A percentile compares a stretch with the other conserved stretches of the same genome.
Evolutionary conservation across 2,329 filamentous ascomycete genomes (phyloP).

Genomic region (Phoma sp.): DNA sequence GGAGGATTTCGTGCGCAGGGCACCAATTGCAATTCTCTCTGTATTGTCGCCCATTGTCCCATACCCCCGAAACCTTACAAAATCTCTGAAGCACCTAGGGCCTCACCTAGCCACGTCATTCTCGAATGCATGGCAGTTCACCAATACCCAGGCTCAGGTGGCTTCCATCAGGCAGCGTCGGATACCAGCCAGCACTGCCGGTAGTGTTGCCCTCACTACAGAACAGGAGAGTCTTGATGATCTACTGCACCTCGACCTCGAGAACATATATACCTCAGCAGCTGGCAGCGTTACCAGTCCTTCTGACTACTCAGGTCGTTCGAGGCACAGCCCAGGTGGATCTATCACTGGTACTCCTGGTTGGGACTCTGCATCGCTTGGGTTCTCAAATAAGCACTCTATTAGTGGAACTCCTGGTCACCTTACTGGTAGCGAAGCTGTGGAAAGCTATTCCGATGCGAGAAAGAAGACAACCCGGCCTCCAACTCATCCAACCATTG

Average conservation of each 20-base stretch:
- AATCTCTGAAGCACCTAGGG: conserved; percentile 83
- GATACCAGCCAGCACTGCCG: not conserved
- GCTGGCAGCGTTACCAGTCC: conserved; percentile 81
- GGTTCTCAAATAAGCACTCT: conserved; percentile 55
- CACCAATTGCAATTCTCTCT: conserved; percentile 90
- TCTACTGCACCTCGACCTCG: conserved; percentile 55
- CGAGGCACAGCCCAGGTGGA: conserved; percentile 72
- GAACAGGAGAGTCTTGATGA: conserved; percentile 55
- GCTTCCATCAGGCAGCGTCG: conserved; percentile 73
- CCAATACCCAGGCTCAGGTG: conserved; percentile 79
- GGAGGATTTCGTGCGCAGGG: conserved; percentile 57
- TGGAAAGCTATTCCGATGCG: conserved; percentile 67
- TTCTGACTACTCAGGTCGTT: conserved; percentile 81
- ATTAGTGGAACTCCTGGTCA: conserved; percentile 53
- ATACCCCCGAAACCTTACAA: conserved; percentile 83
- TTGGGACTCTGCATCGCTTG: conserved; percentile 59
- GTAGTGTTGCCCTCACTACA: conserved; percentile 63
- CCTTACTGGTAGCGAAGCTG: conserved; percentile 54
- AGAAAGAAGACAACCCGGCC: conserved; percentile 64
- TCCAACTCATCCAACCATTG: conserved; percentile 13
- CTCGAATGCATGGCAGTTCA: conserved; percentile 84
- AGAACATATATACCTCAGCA: conserved; percentile 54
- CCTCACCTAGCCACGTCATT: conserved; percentile 92
- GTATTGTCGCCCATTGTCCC: conserved; percentile 86
- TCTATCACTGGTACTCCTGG: conserved; percentile 78